Conservation (phyloP, 805 yeast genomes). For the Candida golubevii region DNA sequence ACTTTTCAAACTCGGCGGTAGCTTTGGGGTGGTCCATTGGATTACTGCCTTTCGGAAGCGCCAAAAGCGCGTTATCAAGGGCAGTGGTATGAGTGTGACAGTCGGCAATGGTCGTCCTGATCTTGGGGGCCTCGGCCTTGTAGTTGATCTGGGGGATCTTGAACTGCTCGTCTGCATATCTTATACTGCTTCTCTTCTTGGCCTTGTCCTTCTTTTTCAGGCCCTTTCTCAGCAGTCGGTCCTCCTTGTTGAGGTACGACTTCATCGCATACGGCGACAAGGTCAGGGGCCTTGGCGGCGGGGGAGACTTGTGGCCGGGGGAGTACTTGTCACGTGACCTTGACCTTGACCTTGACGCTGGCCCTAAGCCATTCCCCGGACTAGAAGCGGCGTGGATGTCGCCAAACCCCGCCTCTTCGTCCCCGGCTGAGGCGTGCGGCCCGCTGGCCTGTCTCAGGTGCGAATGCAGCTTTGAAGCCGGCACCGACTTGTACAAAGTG, state of each 20-base stretch:
- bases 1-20: constrained; percentile 64
- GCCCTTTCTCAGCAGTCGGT: constrained; percentile 8
- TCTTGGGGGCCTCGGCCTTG: constrained; percentile 67
- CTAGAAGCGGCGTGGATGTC: constrained; percentile 5
- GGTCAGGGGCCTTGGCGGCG: constrained; percentile 26
- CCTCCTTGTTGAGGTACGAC: constrained; percentile 9
- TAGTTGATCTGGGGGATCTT: constrained; percentile 67
- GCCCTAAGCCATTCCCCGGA: neutral
- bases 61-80: constrained; percentile 47
- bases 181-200: constrained; percentile 10
- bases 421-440: neutral
- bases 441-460: constrained; percentile 2
- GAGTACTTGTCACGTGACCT: constrained; percentile 4
- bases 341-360: too few species aligned
- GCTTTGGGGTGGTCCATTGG: constrained; percentile 64
- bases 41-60: constrained; percentile 42
- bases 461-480: constrained; percentile 21
- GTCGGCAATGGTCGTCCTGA: constrained; percentile 64
- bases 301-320: neutral
- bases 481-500: constrained; percentile 42
- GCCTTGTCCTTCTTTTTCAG: constrained; percentile 3
- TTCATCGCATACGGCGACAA: constrained; percentile 20
- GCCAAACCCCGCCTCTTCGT: constrained; percentile 1
- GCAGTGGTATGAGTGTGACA: constrained; percentile 72
- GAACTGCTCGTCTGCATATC: constrained; percentile 46